Conservation (phyloP, 1,284 basidiomycete genomes). For the Cryptococcus wingfieldii region DNA sequence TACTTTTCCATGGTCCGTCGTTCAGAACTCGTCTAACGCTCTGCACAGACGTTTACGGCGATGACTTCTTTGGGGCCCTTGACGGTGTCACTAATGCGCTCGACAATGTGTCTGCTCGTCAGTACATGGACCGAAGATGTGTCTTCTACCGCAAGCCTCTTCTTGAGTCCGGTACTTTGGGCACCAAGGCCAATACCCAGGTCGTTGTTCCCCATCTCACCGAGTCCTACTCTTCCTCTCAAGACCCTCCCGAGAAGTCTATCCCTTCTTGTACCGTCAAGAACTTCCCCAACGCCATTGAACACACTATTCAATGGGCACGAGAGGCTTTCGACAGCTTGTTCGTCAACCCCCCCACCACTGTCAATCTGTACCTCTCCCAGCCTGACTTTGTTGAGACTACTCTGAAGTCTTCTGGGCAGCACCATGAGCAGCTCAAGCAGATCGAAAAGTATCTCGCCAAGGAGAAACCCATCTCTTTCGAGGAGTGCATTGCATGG, state of each 20-base stretch:
- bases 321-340: constrained; percentile 87
- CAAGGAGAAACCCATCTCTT: constrained; percentile 85
- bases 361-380: constrained; percentile 94
- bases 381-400: constrained; percentile 94
- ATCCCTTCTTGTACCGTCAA: constrained; percentile 98
- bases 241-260: constrained; percentile 98
- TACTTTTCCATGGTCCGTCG: constrained; percentile 17
- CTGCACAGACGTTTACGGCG: constrained; percentile 73
- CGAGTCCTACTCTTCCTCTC: constrained; percentile 96
- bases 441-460: constrained; percentile 90
- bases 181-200: constrained; percentile 98
- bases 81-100: constrained; percentile 99
- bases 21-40: background rate
- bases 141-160: constrained; percentile 96
- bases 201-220: constrained; percentile 93
- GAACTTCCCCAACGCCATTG: constrained; percentile 98
- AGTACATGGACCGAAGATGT: constrained; percentile 99
- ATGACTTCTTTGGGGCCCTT: constrained; percentile 80
- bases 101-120: constrained; percentile 92
- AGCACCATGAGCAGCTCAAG: constrained; percentile 83
- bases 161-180: constrained; percentile 95
- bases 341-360: constrained; percentile 90
- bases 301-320: constrained; percentile 99
- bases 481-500: constrained; percentile 98
- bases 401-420: constrained; percentile 82